Base-by-base conservation (phyloP, 225 moss, liverwort and hornwort species). In the Bryum argenteum region DNA sequence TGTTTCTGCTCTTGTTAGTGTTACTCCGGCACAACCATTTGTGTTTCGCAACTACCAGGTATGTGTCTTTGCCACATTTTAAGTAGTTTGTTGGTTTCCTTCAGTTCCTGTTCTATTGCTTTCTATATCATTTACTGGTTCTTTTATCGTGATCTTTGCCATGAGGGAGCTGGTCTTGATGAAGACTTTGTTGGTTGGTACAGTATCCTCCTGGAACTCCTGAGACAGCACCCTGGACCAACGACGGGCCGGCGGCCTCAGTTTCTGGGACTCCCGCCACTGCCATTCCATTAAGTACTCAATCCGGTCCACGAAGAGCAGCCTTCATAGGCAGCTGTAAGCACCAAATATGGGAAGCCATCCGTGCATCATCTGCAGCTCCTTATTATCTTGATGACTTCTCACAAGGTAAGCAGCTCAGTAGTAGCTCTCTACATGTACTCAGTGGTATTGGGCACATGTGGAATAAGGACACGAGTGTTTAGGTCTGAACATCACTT, bases 11-110 rank as follows among this genome's bases (percentile, higher is more conserved):
- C 87, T 99, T 66, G 98, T 99, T 79, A 99, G 98, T 85, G 88
- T 99, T 58, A 92, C 91, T 67, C 98, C 98, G 64, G 94, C 94
- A 26, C 98, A 99, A 75, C 98, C 98, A 14, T 99, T 94, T 82
- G 91, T 99, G 68, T 99, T 99, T 72, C 92, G 98, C 23, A 99
- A 99, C 77, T 99, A 99, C 78, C 98, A 99, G 92, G 98, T 89
- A 76, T 44, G 51, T 52, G 63, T 20, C 69, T 69, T 41, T 72
- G 42, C 47, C 55, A 28, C 43, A 23, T 65, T 37, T 55, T 3
- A 55, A 53, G 40, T 66, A 43, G 37, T 71, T 51, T 44, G 73
- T 47, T 18, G 26, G 50, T 41, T 65, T n/a, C 44, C 56, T 66
- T 37, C 28, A 71, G 28, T 62, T 75, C 66, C 40, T 43, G 41